phyloP scores from a whole-genome alignment of 768 basidiomycete species.

The Cyathus striatus region DNA sequence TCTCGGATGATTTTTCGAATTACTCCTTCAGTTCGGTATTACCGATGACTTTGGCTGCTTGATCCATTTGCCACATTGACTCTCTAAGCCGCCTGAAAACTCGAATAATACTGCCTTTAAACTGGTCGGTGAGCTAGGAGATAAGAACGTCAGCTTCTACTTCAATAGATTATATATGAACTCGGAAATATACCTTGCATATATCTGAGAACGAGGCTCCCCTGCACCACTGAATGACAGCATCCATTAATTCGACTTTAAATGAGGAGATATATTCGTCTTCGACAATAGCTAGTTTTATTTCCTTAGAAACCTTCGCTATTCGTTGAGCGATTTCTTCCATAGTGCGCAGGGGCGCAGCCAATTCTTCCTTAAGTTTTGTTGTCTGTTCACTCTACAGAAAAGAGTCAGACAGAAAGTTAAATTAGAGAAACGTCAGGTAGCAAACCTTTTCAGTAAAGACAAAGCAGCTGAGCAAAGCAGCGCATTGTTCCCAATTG shows the following conservation, averaged over 20 bases:
- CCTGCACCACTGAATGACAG: conserved; percentile 96
- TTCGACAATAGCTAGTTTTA: conserved; percentile 83
- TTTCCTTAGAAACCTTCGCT: conserved; percentile 95
- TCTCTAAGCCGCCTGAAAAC: conserved; percentile 94
- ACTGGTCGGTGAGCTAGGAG: conserved; percentile 87
- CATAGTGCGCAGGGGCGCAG: conserved; percentile 88
- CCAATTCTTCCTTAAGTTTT: conserved; percentile 89
- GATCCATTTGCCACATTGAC: conserved; percentile 91
- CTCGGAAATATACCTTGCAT: conserved; percentile 67
- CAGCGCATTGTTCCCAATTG: conserved; percentile 91
- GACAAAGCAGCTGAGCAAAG: conserved; percentile 95
- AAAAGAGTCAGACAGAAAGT: neutral
- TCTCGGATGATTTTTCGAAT: conserved; percentile 86
- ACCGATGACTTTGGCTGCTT: conserved; percentile 94
- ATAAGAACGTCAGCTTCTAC: neutral
- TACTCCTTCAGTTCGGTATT: conserved; percentile 91
- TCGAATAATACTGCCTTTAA: conserved; percentile 94
- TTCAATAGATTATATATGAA: too few species aligned
- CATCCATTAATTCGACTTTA: conserved; percentile 99
- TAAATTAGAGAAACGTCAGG: neutral
- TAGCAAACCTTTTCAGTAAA: conserved; percentile 85
- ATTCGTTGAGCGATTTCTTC: conserved; percentile 94
- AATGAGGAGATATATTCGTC: conserved; percentile 95
- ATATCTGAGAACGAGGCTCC: conserved; percentile 95
- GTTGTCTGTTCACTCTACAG: conserved; percentile 77